Evolutionary conservation across 345 rosid species (phyloP).

Genomic region (Brassica rapa): DNA sequence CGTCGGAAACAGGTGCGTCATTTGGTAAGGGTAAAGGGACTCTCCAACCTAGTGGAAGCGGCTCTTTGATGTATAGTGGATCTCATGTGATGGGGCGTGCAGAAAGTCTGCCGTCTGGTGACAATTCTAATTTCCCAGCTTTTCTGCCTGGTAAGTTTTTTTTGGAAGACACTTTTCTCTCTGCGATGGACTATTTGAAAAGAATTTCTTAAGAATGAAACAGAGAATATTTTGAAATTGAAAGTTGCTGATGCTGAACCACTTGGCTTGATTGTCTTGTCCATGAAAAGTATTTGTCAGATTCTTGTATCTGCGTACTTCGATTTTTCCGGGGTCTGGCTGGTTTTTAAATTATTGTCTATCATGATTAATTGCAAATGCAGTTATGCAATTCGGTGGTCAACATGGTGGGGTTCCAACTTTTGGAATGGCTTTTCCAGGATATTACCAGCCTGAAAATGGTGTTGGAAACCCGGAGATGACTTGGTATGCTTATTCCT

Average conservation of each 20-base stretch:
- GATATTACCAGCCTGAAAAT: slow-evolving; percentile 58
- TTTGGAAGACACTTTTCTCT: slow-evolving; percentile 12
- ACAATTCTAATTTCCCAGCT: slow-evolving; percentile 79
- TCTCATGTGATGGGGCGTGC: slow-evolving; percentile 69
- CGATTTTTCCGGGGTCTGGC: background rate
- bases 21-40: slow-evolving; percentile 70
- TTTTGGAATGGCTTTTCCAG: slow-evolving; percentile 96
- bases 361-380: slow-evolving; percentile 8
- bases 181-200: background rate
- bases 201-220: background rate
- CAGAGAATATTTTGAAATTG: background rate
- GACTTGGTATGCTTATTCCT: slow-evolving; percentile 70
- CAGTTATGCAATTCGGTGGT: slow-evolving; percentile 86
- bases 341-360: background rate
- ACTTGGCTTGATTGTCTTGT: slow-evolving; percentile 1
- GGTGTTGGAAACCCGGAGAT: slow-evolving; percentile 90
- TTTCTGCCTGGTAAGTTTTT: slow-evolving; percentile 74
- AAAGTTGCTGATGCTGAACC: slow-evolving; percentile 2
- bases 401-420: slow-evolving; percentile 98
- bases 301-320: slow-evolving; percentile 7
- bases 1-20: slow-evolving; percentile 57
- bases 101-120: slow-evolving; percentile 63
- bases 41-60: slow-evolving; percentile 63
- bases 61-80: slow-evolving; percentile 69
- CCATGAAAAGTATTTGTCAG: background rate